Percentiles rank a stretch among this genome's conserved stretches.
phyloP scores from a whole-genome alignment of 176 grass and related monocot genomes.

The Eleusine coracana region DNA sequence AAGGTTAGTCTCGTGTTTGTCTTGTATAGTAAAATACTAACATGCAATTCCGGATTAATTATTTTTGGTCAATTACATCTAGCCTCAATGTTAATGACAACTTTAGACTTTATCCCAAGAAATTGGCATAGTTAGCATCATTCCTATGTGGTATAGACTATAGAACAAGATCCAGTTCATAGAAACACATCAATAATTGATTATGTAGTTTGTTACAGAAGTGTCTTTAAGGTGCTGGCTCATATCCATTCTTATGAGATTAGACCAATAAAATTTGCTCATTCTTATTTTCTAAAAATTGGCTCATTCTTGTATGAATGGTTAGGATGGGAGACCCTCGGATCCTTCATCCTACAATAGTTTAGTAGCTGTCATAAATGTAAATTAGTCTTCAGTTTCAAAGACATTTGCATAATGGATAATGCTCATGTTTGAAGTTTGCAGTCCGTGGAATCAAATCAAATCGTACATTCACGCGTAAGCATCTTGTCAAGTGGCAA shows the following conservation, averaged over 20 bases:
- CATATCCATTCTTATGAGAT: constrained; percentile 20
- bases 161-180: constrained; percentile 2
- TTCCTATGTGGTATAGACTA: neutral
- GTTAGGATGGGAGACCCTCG: constrained; percentile 7
- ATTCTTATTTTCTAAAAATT: neutral
- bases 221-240: neutral
- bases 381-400: neutral
- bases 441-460: constrained; percentile 23
- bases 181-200: neutral
- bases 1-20: neutral
- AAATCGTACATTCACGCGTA: constrained; percentile 19
- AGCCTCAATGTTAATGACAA: constrained; percentile 36
- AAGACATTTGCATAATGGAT: constrained; percentile 38
- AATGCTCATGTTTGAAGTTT: constrained; percentile 13
- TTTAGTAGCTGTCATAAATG: constrained; percentile 35
- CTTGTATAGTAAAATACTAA: constrained; percentile 5
- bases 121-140: neutral
- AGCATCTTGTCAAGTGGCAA: constrained; percentile 17
- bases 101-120: neutral
- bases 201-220: constrained; percentile 1
- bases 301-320: neutral
- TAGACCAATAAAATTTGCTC: neutral
- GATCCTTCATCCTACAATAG: constrained; percentile 10
- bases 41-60: constrained; percentile 18
- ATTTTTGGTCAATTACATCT: constrained; percentile 28